Base-by-base conservation (phyloP, 2,329 filamentous ascomycete species). In the Fusarium sp. region DNA sequence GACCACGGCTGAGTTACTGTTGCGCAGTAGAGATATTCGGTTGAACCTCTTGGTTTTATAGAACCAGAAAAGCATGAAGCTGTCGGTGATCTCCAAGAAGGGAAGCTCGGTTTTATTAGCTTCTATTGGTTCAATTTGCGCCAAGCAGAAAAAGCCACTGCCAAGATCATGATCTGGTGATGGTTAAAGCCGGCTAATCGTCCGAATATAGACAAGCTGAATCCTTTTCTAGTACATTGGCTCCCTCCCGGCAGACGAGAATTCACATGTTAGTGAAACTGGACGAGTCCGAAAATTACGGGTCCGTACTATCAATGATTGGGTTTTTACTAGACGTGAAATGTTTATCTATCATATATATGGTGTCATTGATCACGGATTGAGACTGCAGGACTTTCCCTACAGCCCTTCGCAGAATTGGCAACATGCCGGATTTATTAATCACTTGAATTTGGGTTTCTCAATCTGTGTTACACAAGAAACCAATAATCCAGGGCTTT, bases 111-210 rank as follows among this genome's bases (percentile, higher is more conserved):
- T 40, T 11, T 2, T 42, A 4, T 13, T 40, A 9, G 1, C 28
- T 18, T 38, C 15, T 6, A 21, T 38, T 53, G 50, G 23, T 28
- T 28, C 13, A 9, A n/a, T 0, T 10, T 5, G 1, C 13, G 19
- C 50, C 33, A 53, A 28, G 50, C 5, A 53, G 50, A n/a, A 38
- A 53, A 53, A 28, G 50, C 32, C 33, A 28, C 50, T 15, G 33
- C 23, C 33, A 53, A 53, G 33, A 2, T 12, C 16, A 15, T 18
- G 13, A 38, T 37, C 5, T 9, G 9, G 6, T 28, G 33, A n/a
- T 60, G 44, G 43, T 25, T 52, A 40, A 60, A 60, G 21, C 12
- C 44, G 44, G 57, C 13, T 38, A 59, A 59, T 59, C 18, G 33
- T 28, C 33, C 19, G 13, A 38, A 38, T 28, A 38, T 18, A 53